phyloP scores from a whole-genome alignment of 164 flowering plant genomes.

The Aristolochia fimbriata region DNA sequence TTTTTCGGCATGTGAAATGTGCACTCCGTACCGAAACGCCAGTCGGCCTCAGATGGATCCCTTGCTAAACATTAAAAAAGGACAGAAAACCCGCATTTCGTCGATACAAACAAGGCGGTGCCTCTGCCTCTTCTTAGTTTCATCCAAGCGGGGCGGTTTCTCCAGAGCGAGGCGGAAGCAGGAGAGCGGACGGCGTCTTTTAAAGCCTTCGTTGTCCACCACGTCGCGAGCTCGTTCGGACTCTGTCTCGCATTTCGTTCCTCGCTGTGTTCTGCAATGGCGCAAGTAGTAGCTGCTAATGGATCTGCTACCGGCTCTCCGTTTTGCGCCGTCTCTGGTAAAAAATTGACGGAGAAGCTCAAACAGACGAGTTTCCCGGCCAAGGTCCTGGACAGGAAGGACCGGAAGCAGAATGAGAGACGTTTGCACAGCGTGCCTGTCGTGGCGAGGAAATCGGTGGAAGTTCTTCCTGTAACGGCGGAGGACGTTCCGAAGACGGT shows the following conservation, averaged over 20 bases:
- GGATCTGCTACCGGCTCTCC: constrained; percentile 14
- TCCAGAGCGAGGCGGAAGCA: too few relatives aligned
- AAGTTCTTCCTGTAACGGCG: constrained; percentile 20
- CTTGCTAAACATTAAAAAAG: too few relatives aligned
- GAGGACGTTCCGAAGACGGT: constrained; percentile 14
- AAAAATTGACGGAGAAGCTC: constrained; percentile 11
- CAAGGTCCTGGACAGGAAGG: constrained; percentile 4
- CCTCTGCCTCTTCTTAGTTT: neutral
- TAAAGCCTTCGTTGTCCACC: neutral
- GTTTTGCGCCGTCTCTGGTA: constrained; percentile 1
- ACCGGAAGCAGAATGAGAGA: neutral
- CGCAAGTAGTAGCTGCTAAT: constrained; percentile 15
- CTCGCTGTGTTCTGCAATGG: constrained; percentile 12
- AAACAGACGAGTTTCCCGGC: constrained; percentile 7
- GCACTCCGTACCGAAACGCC: too few relatives aligned
- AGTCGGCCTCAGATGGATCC: too few relatives aligned
- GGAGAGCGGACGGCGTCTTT: too few relatives aligned
- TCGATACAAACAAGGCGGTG: neutral
- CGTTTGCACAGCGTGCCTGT: constrained; percentile 1
- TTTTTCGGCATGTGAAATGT: too few relatives aligned
- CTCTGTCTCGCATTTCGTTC: neutral
- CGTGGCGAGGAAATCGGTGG: constrained; percentile 13
- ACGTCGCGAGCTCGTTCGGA: neutral
- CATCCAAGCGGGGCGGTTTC: neutral
- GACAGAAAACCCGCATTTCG: neutral